These are phyloP conservation scores for Blastocystis sp. DNA, from an alignment of 352 stramenopile species.

Conservation along the genomic window DNA sequence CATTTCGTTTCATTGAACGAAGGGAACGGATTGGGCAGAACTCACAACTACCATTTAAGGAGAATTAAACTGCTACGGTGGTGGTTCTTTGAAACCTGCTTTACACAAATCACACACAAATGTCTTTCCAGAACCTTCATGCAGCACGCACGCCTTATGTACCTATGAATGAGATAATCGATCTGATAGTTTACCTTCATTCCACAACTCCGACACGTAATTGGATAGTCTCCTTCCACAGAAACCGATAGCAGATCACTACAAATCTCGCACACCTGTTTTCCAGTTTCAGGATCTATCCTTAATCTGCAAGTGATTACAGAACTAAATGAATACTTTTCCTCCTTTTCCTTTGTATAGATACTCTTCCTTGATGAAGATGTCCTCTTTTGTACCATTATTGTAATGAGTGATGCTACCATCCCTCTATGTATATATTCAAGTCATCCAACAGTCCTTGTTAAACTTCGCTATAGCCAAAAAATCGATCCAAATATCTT, in stretches of 20 bases:
- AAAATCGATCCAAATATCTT: neutral
- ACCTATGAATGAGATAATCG: conserved; percentile 3
- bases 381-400: neutral
- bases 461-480: conserved; percentile 20
- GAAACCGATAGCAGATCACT: neutral
- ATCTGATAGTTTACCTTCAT: neutral
- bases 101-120: conserved; percentile 65
- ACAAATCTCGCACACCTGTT: conserved; percentile 35
- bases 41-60: conserved; percentile 25
- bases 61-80: neutral
- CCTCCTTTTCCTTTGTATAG: neutral
- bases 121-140: conserved; percentile 10
- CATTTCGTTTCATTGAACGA: conserved; percentile 51
- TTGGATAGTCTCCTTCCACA: conserved; percentile 4
- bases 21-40: conserved; percentile 52
- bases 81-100: conserved; percentile 16
- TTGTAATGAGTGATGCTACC: neutral
- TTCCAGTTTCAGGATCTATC: neutral
- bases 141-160: conserved; percentile 43
- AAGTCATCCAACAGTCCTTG: neutral
- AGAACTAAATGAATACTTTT: neutral
- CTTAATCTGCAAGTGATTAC: neutral
- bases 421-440: neutral
- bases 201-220: conserved; percentile 2
- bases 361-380: neutral